Conservation (phyloP, 2,329 filamentous ascomycete species). For the Neofusicoccum sp. region DNA sequence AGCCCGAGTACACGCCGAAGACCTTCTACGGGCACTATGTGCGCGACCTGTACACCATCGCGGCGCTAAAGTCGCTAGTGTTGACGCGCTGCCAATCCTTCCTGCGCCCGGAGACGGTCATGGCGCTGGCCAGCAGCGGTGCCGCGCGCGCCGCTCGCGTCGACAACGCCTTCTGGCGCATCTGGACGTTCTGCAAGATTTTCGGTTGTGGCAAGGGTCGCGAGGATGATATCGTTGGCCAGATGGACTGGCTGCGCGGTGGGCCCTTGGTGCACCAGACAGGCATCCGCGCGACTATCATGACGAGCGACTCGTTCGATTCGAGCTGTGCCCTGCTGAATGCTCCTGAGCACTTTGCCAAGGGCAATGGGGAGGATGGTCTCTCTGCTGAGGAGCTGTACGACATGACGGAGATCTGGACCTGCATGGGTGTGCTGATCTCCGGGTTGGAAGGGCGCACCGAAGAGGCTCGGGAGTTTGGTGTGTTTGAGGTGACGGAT, state of each 20-base stretch:
- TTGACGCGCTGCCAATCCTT: constrained; percentile 55
- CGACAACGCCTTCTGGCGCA: constrained; percentile 62
- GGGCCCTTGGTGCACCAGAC: constrained; percentile 52
- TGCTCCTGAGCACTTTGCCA: constrained; percentile 54
- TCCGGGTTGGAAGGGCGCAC: constrained; percentile 56
- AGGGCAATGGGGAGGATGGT: constrained; percentile 53
- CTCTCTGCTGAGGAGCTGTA: constrained; percentile 57
- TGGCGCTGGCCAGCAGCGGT: constrained; percentile 51
- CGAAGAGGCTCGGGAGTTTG: constrained; percentile 53
- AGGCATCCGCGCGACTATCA: constrained; percentile 45
- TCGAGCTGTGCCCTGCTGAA: constrained; percentile 55
- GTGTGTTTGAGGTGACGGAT: constrained; percentile 54
- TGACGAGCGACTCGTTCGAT: constrained; percentile 50
- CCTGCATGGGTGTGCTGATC: constrained; percentile 56
- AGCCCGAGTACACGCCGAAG: constrained; percentile 53
- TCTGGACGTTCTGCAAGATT: constrained; percentile 65
- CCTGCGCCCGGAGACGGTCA: constrained; percentile 56
- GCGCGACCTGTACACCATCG: constrained; percentile 54
- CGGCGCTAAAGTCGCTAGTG: constrained; percentile 56
- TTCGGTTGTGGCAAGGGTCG: constrained; percentile 59
- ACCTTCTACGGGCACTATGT: constrained; percentile 53
- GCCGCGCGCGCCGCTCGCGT: constrained; percentile 50
- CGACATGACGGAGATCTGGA: constrained; percentile 66
- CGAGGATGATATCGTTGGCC: constrained; percentile 58
- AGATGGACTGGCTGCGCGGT: constrained; percentile 63